Base-by-base conservation (phyloP, 2,329 filamentous ascomycete genomes). In the Fusarium sp. region DNA sequence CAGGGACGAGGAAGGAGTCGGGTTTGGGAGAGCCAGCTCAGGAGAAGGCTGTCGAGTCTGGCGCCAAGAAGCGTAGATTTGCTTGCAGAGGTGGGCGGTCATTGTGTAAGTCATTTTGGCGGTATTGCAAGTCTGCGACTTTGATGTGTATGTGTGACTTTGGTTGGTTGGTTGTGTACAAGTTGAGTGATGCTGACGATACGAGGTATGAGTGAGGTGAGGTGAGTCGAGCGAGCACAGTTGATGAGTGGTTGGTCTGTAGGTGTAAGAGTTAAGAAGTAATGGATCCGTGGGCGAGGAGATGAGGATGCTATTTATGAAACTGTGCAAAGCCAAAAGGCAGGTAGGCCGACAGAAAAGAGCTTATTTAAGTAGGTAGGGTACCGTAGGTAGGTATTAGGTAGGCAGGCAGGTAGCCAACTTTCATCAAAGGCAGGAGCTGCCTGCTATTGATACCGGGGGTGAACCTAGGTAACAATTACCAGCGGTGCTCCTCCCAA, bases 11-110 rank as follows among this genome's bases (percentile, higher is more conserved):
- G 65, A 73, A 53, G 64, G 59, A 55, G 56, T 68, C 58, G 70
- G 64, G 64, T 59, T 45, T 69, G 74, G 66, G 65, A 71, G 64
- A 54, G 60, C 53, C 41, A 73, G 59, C 12, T 78, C 75, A 48
- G 76, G 72, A 4, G 74, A 75, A 26, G 76, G 72, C 63, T 81
- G 78, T 64, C 79, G 79, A 41, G 79, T 75, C 70, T 85, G 81
- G 62, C 79, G 79, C 82, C 84, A 86, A n/a, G 84, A 86, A 47
- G 81, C 78, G 77, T 81, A 83, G 75, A 87, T 83, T 69, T 86
- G 79, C 74, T 84, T 85, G 82, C 83, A 84, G 74, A 87, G 76
- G 68, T 87, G 84, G 67, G 84, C 83, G 13, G 84, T 85, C 80
- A 87, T 85, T 64, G 84, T 86, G 76, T 86, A 84, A 34, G 84